A percentile compares a stretch with the other conserved stretches of the same genome.
Conservation (phyloP, 108 stramenopile species). For the Cyclotella choctawhatcheeana region DNA sequence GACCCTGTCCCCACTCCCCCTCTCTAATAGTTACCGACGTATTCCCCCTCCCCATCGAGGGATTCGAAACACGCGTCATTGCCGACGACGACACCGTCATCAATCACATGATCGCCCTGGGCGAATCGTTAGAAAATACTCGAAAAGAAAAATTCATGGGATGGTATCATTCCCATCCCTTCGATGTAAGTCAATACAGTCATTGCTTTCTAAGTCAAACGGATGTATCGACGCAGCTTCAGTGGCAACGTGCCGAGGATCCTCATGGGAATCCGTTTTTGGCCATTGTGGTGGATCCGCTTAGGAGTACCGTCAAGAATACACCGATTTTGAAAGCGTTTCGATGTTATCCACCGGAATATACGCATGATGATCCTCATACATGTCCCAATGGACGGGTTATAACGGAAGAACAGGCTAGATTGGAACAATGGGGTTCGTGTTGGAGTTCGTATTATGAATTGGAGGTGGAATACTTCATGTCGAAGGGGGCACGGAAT, state of each 20-base stretch:
- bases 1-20: constrained; percentile 67
- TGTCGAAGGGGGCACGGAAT: constrained; percentile 65
- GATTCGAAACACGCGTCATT: constrained; percentile 94
- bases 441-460: constrained; percentile 96
- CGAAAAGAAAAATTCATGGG: constrained; percentile 71
- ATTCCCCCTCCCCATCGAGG: constrained; percentile 97
- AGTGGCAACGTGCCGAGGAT: constrained; percentile 97
- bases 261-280: constrained; percentile 97
- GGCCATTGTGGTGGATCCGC: constrained; percentile 95
- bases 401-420: constrained; percentile 64
- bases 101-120: constrained; percentile 97
- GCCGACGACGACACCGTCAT: constrained; percentile 95
- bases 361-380: constrained; percentile 63
- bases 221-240: constrained; percentile 93
- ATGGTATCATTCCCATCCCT: constrained; percentile 99
- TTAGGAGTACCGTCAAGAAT: constrained; percentile 68
- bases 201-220: constrained; percentile 96
- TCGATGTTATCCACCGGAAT: constrained; percentile 95
- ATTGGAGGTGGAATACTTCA: constrained; percentile 80
- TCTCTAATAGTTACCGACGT: constrained; percentile 93
- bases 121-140: constrained; percentile 67
- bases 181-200: constrained; percentile 86
- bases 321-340: constrained; percentile 95
- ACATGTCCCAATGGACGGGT: constrained; percentile 92
- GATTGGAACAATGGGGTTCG: constrained; percentile 94